A percentile compares a stretch with the other conserved stretches of the same genome.
phyloP scores from a whole-genome alignment of 805 yeast species.

The Jamesozyma gamospora region DNA sequence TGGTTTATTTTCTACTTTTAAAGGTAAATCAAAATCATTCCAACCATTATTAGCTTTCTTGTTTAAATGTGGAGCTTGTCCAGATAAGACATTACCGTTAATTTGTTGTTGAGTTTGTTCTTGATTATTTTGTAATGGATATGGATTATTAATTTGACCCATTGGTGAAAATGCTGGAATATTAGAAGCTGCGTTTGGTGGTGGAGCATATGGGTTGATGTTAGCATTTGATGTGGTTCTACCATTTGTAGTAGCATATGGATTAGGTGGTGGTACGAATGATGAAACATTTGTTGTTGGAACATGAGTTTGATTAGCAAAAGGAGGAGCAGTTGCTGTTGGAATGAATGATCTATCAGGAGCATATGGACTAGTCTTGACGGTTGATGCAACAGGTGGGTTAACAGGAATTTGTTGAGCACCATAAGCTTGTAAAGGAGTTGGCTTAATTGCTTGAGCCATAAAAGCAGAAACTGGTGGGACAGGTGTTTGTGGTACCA shows the following conservation, averaged over 20 bases:
- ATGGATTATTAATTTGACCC: constrained; percentile 3
- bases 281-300: background rate
- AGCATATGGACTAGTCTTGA: background rate
- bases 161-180: constrained; percentile 8
- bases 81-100: constrained; percentile 21
- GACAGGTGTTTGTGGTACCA: background rate
- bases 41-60: constrained; percentile 31
- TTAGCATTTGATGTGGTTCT: background rate
- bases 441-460: background rate
- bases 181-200: constrained; percentile 9
- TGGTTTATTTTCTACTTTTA: constrained; percentile 23
- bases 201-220: background rate
- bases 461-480: background rate
- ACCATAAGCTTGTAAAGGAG: background rate
- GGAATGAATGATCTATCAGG: constrained; percentile 5
- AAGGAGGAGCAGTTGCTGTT: constrained; percentile 11
- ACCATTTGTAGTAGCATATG: background rate
- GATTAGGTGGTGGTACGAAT: background rate
- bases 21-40: constrained; percentile 30
- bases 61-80: constrained; percentile 29
- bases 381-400: constrained; percentile 8
- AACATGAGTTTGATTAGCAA: background rate
- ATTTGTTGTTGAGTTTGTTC: constrained; percentile 4
- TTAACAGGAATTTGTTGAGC: constrained; percentile 2
- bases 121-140: constrained; percentile 25